Percentiles rank a stretch among this genome's conserved stretches.
Evolutionary conservation across 192 early-diverging fungal genomes (phyloP).

Genomic region (Coemansia sp.): DNA sequence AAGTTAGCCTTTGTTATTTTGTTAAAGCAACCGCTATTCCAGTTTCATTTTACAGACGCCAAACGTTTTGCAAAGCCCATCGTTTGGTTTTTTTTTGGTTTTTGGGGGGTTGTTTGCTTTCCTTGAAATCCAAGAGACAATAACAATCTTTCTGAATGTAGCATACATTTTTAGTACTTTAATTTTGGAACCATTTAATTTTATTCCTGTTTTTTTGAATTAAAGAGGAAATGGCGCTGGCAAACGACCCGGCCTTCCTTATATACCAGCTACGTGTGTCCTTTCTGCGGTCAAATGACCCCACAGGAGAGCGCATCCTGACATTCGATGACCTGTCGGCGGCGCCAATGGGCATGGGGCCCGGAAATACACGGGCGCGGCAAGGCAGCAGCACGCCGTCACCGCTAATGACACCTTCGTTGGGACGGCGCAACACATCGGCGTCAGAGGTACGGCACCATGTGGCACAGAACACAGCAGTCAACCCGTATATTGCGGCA

Average conservation of each 20-base stretch:
- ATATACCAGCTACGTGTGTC: conserved; percentile 76
- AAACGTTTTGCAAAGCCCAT: no score
- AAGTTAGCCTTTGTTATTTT: no score
- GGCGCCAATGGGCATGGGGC: conserved; percentile 7
- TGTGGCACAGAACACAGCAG: conserved; percentile 38
- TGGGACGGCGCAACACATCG: conserved; percentile 41
- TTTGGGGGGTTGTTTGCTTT: no score
- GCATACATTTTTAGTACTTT: background rate
- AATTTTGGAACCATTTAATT: background rate
- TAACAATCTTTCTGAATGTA: background rate
- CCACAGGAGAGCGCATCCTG: conserved; percentile 69
- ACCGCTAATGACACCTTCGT: conserved; percentile 18
- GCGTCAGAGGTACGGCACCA: conserved; percentile 50
- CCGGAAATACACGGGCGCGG: conserved; percentile 2
- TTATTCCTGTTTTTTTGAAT: background rate
- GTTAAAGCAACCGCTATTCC: no score
- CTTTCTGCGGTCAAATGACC: conserved; percentile 72
- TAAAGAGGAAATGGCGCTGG: conserved; percentile 61
- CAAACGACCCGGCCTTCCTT: conserved; percentile 70
- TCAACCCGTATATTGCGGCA: conserved; percentile 53
- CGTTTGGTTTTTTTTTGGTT: no score
- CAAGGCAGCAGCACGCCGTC: conserved; percentile 28
- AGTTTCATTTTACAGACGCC: no score
- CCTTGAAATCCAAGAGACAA: no score
- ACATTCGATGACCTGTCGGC: conserved; percentile 59